These are phyloP conservation scores for Lumnitzera racemosa DNA, from an alignment of 345 rosid genomes.

Conservation along the genomic window DNA sequence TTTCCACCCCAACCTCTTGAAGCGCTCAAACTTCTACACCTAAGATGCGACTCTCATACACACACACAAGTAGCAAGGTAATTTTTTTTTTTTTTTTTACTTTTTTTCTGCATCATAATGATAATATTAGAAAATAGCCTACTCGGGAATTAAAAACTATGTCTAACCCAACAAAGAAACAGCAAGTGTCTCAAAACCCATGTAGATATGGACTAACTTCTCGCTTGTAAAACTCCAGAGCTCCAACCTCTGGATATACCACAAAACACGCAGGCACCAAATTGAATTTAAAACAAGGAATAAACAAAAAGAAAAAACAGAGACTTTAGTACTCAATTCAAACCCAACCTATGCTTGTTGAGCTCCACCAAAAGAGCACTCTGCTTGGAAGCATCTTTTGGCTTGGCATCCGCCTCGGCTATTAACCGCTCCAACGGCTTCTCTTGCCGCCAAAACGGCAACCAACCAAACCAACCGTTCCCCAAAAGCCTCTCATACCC, in stretches of 20 bases:
- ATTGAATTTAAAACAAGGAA: neutral
- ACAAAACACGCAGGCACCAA: neutral
- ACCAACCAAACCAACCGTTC: slow-evolving; percentile 61
- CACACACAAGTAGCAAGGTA: too few relatives aligned
- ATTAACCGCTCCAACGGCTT: slow-evolving; percentile 61
- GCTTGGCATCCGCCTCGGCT: slow-evolving; percentile 81
- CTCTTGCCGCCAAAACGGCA: slow-evolving; percentile 73
- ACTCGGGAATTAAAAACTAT: too few relatives aligned
- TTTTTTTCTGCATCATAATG: too few relatives aligned
- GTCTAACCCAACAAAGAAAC: too few relatives aligned
- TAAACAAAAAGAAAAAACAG: neutral
- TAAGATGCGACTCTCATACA: too few relatives aligned
- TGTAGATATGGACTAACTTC: too few relatives aligned
- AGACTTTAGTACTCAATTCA: neutral
- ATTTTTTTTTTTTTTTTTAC: too few relatives aligned
- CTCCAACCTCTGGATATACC: neutral
- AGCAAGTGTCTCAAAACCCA: too few relatives aligned
- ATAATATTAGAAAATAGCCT: too few relatives aligned
- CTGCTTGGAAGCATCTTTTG: slow-evolving; percentile 63
- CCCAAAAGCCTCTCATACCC: slow-evolving; percentile 41
- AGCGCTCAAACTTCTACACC: too few relatives aligned
- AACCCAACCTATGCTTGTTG: slow-evolving; percentile 64
- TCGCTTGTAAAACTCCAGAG: too few relatives aligned
- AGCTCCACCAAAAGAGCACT: slow-evolving; percentile 73
- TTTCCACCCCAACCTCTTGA: too few relatives aligned